phyloP scores from a whole-genome alignment of 768 basidiomycete species.

The Mycena amicta region DNA sequence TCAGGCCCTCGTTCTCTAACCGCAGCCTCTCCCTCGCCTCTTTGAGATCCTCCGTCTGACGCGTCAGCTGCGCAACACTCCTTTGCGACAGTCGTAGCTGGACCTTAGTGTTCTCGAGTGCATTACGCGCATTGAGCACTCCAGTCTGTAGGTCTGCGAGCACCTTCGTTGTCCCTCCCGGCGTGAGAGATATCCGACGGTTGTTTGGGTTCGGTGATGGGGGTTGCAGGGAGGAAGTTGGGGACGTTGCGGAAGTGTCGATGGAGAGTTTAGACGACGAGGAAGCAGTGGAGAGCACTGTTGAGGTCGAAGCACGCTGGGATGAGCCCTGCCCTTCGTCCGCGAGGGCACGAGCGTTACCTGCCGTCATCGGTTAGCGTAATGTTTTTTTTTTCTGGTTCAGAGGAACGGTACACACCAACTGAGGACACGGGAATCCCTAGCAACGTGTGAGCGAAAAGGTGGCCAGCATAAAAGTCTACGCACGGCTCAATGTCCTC shows the following conservation, averaged over 20 bases:
- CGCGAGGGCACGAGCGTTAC: conserved; percentile 82
- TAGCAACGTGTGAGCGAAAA: conserved; percentile 33
- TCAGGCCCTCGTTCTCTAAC: conserved; percentile 85
- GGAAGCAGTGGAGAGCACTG: conserved; percentile 34
- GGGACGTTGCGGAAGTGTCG: conserved; percentile 38
- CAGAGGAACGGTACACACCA: too few species aligned
- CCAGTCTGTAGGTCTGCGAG: conserved; percentile 86
- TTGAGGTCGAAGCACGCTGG: conserved; percentile 32
- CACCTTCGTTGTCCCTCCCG: conserved; percentile 85
- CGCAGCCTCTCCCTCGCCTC: conserved; percentile 82
- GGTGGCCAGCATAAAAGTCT: not conserved
- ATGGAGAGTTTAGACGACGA: conserved; percentile 31
- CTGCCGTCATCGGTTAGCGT: conserved; percentile 43
- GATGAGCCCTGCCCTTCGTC: conserved; percentile 64
- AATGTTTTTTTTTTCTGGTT: too few species aligned
- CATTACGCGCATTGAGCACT: conserved; percentile 75
- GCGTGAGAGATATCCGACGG: conserved; percentile 62
- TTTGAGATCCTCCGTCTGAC: conserved; percentile 87
- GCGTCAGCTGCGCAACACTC: conserved; percentile 79
- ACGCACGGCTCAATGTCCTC: conserved; percentile 78
- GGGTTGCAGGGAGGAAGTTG: conserved; percentile 46
- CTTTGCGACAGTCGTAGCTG: conserved; percentile 82
- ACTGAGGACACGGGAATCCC: conserved; percentile 80
- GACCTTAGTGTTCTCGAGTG: conserved; percentile 83
- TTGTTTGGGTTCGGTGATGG: conserved; percentile 44